phyloP scores from a whole-genome alignment of 2,329 filamentous ascomycete genomes.

The Penicillium olsonii region DNA sequence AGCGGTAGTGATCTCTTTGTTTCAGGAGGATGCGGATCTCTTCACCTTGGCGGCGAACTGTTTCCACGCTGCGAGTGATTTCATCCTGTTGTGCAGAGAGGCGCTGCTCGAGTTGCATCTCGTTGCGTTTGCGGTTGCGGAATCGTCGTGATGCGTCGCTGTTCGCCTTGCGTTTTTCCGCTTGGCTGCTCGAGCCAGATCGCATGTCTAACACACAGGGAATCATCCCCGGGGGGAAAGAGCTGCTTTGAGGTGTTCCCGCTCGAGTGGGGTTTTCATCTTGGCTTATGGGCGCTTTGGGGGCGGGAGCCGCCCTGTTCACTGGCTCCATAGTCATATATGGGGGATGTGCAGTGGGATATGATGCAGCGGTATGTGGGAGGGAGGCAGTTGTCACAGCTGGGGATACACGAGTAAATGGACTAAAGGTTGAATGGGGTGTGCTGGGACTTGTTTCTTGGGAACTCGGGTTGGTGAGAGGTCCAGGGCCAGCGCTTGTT shows the following conservation, averaged over 20 bases:
- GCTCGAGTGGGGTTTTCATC: constrained; percentile 20
- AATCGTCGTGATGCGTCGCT: constrained; percentile 45
- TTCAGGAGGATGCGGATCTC: constrained; percentile 36
- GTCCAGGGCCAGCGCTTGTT: constrained; percentile 33
- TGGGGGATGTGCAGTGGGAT: constrained; percentile 22
- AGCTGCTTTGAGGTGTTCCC: constrained; percentile 13
- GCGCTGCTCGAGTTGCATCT: constrained; percentile 42
- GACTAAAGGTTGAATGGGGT: constrained; percentile 34
- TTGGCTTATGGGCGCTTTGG: constrained; percentile 20
- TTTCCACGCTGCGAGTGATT: constrained; percentile 33
- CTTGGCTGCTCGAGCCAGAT: constrained; percentile 44
- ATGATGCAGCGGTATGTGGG: constrained; percentile 16
- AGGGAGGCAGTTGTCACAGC: constrained; percentile 25
- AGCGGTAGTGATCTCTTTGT: constrained; percentile 42
- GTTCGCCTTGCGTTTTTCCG: constrained; percentile 46
- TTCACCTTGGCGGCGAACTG: constrained; percentile 33
- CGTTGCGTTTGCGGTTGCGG: constrained; percentile 44
- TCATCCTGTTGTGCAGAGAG: constrained; percentile 40
- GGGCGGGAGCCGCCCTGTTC: constrained; percentile 25
- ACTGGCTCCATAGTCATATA: constrained; percentile 30
- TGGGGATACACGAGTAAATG: constrained; percentile 34
- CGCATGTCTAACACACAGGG: constrained; percentile 42
- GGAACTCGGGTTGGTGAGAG: constrained; percentile 30
- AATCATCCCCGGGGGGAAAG: constrained; percentile 32
- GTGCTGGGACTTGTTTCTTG: constrained; percentile 40